Evolutionary conservation across 148 eudicot genomes (phyloP), one percentile per base, ranked within the genome.

Genomic region (Mesembryanthemum crystallinum): DNA sequence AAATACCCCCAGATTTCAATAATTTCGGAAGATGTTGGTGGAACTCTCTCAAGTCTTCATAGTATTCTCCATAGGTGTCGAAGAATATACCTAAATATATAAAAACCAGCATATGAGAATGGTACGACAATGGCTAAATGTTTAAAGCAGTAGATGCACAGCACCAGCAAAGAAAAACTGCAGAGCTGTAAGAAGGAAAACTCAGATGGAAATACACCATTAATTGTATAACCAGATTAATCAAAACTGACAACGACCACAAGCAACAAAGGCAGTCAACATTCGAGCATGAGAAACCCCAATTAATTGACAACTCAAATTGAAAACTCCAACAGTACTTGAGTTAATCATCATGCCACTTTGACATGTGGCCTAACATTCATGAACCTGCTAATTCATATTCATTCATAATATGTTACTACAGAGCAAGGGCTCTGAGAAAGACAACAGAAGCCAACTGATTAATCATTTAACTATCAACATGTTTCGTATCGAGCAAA

Each of bases 61-160:
- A 88, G 83, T 90, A 90, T 80, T 92, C 93, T 63, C 97, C 92
- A 69, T 90, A 92, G 24, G 98, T 90, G 81, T 92, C 98, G 32
- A 92, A 94, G 77, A 94, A 90, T 76, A 90, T 90, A 60, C 97
- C 97, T 92, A 87, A 63, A 73, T 17, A 72, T n/a, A 61, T 43
- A 32, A 32, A 65, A 67, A 28, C 42, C 47, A 60, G 45, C 37
- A 8, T 27, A 45, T 58, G 0, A 8, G 57, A 55, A 62, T 4
- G 73, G 47, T 21, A 47, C 42, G 67, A n/a, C 51, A 47, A 28
- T 24, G 43, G 63, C 13, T 72, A 57, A 55, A 49, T 23, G 9
- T n/a, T n/a, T n/a, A n/a, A n/a, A n/a, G n/a, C n/a, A n/a, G n/a
- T 51, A 30, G 7, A 23, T 20, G 67, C 59, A 49, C n/a, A 52